These are phyloP conservation scores for Kitagawia praeruptora DNA, from an alignment of 129 eudicot species.

Conservation along the genomic window DNA sequence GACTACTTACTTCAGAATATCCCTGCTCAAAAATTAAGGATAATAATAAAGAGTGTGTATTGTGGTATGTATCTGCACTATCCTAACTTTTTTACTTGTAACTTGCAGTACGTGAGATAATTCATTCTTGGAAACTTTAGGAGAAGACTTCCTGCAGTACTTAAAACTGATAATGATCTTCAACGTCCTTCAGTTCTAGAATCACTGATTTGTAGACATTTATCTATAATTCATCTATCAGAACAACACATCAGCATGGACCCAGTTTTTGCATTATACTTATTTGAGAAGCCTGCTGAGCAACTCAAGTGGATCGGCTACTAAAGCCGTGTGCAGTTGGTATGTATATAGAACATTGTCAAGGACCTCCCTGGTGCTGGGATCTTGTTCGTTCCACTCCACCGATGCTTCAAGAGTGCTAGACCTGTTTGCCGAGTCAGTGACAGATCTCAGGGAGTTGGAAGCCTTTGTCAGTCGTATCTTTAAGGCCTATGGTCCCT, in stretches of 20 bases:
- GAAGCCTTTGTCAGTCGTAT: constrained; percentile 74
- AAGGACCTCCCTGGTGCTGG: constrained; percentile 84
- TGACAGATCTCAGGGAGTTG: constrained; percentile 60
- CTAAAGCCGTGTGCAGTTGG: constrained; percentile 87
- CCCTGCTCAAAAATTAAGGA: too few relatives aligned
- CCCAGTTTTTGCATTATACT: constrained; percentile 78
- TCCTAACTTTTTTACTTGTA: too few relatives aligned
- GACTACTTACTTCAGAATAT: too few relatives aligned
- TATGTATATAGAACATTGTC: constrained; percentile 73
- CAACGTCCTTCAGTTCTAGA: too few relatives aligned
- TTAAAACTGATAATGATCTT: too few relatives aligned
- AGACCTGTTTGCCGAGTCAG: constrained; percentile 91
- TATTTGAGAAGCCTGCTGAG: constrained; percentile 69
- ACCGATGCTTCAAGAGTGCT: constrained; percentile 74
- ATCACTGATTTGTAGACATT: constrained; percentile 73
- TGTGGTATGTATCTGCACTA: too few relatives aligned
- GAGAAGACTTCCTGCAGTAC: too few relatives aligned
- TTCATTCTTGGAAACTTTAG: too few relatives aligned
- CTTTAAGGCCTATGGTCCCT: constrained; percentile 82
- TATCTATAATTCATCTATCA: constrained; percentile 67
- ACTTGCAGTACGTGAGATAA: too few relatives aligned
- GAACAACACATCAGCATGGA: too few relatives aligned
- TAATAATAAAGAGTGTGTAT: too few relatives aligned
- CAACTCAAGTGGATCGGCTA: constrained; percentile 67
- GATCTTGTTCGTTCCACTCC: constrained; percentile 74